Conservation (phyloP, 129 eudicot species). For the Ambrosia trifida region DNA sequence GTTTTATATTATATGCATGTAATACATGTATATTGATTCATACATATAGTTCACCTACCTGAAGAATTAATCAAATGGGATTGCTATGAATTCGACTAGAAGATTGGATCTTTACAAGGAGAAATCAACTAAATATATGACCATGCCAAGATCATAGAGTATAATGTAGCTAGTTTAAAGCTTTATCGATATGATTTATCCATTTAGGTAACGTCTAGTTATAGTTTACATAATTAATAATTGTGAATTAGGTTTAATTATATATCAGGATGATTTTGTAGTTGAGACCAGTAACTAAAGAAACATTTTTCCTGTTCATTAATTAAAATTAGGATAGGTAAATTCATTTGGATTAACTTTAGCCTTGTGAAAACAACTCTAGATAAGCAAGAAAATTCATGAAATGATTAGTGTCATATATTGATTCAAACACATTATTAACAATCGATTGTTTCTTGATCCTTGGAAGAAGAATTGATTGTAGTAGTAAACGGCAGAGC, state of each 20-base stretch:
- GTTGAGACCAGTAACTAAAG: constrained; percentile 9
- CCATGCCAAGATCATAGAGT: constrained; percentile 22
- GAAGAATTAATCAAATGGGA: neutral
- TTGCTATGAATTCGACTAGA: constrained; percentile 20
- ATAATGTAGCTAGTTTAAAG: neutral
- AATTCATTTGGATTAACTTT: neutral
- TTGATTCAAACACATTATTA: too few relatives aligned
- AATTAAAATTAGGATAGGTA: too few relatives aligned
- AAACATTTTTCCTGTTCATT: neutral
- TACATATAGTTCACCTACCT: constrained; percentile 14
- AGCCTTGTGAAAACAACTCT: neutral
- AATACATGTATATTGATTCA: too few relatives aligned
- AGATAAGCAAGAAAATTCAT: neutral
- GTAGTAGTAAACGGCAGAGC: too few relatives aligned
- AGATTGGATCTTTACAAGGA: constrained; percentile 16
- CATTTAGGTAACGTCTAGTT: constrained; percentile 19
- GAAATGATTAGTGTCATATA: neutral
- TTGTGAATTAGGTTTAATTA: constrained; percentile 10
- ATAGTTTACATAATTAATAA: constrained; percentile 8
- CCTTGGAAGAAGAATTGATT: too few relatives aligned
- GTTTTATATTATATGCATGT: too few relatives aligned
- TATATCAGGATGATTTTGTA: neutral
- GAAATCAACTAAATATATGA: constrained; percentile 21
- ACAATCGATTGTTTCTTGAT: too few relatives aligned
- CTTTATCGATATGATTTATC: constrained; percentile 18